Conservation (phyloP, 1,139 yeast genomes). For the Yamadazyma jaroonii region DNA sequence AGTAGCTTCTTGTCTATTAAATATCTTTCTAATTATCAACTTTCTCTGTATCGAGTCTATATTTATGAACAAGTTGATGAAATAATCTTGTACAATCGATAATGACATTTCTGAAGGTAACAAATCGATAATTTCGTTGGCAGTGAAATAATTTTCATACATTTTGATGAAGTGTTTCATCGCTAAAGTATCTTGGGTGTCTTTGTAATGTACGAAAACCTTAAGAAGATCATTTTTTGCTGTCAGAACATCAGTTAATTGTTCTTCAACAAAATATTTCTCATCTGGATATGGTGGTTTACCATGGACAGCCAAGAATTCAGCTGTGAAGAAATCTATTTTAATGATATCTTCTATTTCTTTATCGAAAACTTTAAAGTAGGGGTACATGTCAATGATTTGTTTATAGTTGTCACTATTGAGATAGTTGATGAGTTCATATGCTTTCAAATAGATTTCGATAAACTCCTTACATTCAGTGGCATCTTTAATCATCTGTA, state of each 20-base stretch:
- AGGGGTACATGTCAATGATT: constrained; percentile 1
- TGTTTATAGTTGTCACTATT: constrained; percentile 1
- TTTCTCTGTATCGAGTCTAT: constrained; percentile 20
- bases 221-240: too few relatives aligned
- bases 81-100: constrained; percentile 26
- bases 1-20: constrained; percentile 28
- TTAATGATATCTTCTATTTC: constrained; percentile 7
- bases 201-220: too few relatives aligned
- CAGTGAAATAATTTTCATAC: constrained; percentile 19
- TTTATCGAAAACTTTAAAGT: constrained; percentile 10
- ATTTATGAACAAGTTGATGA: constrained; percentile 21
- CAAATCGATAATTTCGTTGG: constrained; percentile 25
- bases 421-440: constrained; percentile 23
- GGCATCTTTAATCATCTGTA: constrained; percentile 22
- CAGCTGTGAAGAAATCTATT: constrained; percentile 33
- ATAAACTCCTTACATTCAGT: constrained; percentile 30
- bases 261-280: constrained; percentile 16
- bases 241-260: too few relatives aligned
- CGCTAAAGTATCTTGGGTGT: too few relatives aligned
- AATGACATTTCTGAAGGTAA: constrained; percentile 35
- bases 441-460: constrained; percentile 30
- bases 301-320: constrained; percentile 24
- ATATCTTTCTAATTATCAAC: constrained; percentile 22
- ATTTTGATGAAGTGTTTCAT: constrained; percentile 29
- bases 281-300: constrained; percentile 21